These are phyloP conservation scores for Sesbania bispinosa DNA, from an alignment of 306 rosid species.

Conservation along the genomic window DNA sequence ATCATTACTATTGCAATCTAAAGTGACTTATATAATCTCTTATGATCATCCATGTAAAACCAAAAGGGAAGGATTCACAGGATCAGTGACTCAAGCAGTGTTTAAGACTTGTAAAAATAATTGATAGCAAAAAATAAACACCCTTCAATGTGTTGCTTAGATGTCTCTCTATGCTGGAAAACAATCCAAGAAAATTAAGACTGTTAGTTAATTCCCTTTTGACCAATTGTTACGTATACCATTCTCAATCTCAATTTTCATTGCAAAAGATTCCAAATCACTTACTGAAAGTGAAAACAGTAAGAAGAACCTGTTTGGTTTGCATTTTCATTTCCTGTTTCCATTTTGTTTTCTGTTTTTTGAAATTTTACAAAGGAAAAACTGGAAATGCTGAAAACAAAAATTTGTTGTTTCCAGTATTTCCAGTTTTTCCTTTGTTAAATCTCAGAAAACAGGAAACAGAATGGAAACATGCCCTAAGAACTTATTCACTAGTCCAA, in stretches of 20 bases:
- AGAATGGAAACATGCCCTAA: too few species aligned
- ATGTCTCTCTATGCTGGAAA: not conserved
- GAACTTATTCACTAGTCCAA: not conserved
- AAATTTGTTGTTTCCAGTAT: too few species aligned
- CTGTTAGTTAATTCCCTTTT: not conserved
- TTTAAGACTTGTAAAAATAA: not conserved
- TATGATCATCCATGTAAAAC: not conserved
- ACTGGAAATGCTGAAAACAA: too few species aligned
- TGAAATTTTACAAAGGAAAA: too few species aligned
- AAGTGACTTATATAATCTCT: too few species aligned
- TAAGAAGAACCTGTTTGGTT: too few species aligned
- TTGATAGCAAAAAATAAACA: not conserved
- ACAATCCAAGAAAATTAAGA: not conserved
- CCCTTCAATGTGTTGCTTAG: not conserved
- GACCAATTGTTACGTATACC: not conserved
- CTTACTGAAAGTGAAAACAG: not conserved
- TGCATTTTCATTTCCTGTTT: too few species aligned
- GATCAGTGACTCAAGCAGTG: not conserved
- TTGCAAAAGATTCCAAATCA: constrained; percentile 18
- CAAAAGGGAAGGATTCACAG: not conserved
- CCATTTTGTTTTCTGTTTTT: too few species aligned
- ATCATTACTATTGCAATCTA: too few species aligned
- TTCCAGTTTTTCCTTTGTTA: too few species aligned
- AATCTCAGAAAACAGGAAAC: too few species aligned
- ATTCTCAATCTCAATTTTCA: not conserved